phyloP scores from a whole-genome alignment of 139 green algal genomes.

The Nannochloris sp. region DNA sequence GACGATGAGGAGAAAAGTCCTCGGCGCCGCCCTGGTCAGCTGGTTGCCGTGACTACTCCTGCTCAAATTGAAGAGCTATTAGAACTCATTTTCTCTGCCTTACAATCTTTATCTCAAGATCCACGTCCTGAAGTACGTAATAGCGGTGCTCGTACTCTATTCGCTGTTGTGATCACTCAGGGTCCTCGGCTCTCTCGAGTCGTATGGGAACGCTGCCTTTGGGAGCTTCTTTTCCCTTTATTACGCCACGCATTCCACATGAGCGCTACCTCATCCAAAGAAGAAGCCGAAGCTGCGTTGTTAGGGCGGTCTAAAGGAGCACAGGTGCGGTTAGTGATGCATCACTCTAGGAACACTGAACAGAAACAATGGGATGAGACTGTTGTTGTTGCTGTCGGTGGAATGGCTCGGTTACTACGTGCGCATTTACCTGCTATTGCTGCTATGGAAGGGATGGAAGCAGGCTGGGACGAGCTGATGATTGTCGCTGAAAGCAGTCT shows the following conservation, averaged over 20 bases:
- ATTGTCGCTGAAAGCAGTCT: slow-evolving; percentile 57
- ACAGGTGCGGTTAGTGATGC: slow-evolving; percentile 67
- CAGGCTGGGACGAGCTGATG: slow-evolving; percentile 73
- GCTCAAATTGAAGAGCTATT: slow-evolving; percentile 42
- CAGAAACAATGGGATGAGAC: slow-evolving; percentile 96
- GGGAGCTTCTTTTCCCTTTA: slow-evolving; percentile 76
- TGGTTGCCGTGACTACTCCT: not conserved
- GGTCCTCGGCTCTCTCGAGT: slow-evolving; percentile 41
- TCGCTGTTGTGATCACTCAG: slow-evolving; percentile 68
- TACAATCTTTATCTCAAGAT: slow-evolving; percentile 39
- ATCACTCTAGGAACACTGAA: slow-evolving; percentile 89
- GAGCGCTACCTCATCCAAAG: slow-evolving; percentile 41
- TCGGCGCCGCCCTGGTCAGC: not conserved
- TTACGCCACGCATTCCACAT: slow-evolving; percentile 59
- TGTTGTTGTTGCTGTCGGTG: slow-evolving; percentile 73
- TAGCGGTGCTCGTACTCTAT: slow-evolving; percentile 74
- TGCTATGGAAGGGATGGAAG: slow-evolving; percentile 46
- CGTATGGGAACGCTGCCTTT: slow-evolving; percentile 66
- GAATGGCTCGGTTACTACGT: slow-evolving; percentile 72
- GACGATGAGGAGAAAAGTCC: slow-evolving; percentile 2
- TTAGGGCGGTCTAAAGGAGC: slow-evolving; percentile 46
- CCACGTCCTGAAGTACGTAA: slow-evolving; percentile 71
- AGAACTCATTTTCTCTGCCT: slow-evolving; percentile 32
- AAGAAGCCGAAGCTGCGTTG: slow-evolving; percentile 28
- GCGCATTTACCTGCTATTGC: slow-evolving; percentile 63